Evolutionary conservation across 2,329 filamentous ascomycete species (phyloP).

Genomic region (Ophiocordyceps unilateralis): DNA sequence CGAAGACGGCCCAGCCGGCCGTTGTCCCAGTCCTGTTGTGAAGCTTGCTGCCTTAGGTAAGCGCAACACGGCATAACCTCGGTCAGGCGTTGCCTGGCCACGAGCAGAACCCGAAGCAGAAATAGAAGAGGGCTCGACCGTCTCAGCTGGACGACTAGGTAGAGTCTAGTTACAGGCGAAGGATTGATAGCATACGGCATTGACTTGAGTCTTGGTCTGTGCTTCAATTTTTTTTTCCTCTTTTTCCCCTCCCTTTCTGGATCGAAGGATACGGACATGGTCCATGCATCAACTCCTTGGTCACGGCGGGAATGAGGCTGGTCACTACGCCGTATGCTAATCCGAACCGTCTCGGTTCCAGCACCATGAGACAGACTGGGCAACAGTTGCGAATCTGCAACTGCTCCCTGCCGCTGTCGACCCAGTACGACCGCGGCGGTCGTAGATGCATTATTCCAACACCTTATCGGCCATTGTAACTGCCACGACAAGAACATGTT

Average conservation of each 20-base stretch:
- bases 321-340: background rate
- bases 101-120: background rate
- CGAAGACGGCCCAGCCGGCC: background rate
- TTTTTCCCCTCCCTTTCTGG: too few relatives aligned
- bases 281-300: too few relatives aligned
- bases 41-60: background rate
- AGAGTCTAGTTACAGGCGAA: background rate
- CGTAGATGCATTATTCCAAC: conserved; percentile 7
- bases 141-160: background rate
- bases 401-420: background rate
- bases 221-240: background rate
- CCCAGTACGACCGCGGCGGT: background rate
- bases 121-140: background rate
- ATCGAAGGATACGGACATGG: too few relatives aligned
- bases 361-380: too few relatives aligned
- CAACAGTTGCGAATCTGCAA: too few relatives aligned
- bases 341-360: too few relatives aligned
- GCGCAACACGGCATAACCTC: background rate
- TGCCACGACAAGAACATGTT: conserved; percentile 6
- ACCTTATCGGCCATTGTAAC: conserved; percentile 36
- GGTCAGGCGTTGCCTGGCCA: background rate
- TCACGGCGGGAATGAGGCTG: too few relatives aligned
- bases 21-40: background rate
- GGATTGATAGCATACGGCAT: background rate
- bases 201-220: background rate